These are phyloP conservation scores for Bruguiera gymnorhiza DNA, from an alignment of 345 rosid species.

Conservation along the genomic window DNA sequence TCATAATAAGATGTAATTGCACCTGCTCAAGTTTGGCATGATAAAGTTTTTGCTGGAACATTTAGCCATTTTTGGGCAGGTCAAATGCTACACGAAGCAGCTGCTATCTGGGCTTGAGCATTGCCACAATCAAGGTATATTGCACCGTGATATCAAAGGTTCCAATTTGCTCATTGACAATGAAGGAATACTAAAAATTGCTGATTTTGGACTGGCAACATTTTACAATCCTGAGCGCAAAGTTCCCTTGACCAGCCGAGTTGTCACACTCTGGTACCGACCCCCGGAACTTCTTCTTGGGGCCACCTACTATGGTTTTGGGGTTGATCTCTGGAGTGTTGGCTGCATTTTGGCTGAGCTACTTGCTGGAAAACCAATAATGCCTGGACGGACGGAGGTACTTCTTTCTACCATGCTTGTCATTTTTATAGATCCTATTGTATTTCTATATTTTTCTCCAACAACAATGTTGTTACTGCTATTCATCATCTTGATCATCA, in stretches of 20 bases:
- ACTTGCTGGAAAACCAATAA: constrained; percentile 81
- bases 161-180: constrained; percentile 81
- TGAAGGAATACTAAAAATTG: constrained; percentile 75
- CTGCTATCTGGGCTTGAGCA: constrained; percentile 84
- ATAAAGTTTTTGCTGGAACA: no score
- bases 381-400: constrained; percentile 98
- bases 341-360: constrained; percentile 95
- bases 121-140: constrained; percentile 73
- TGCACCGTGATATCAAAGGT: constrained; percentile 91
- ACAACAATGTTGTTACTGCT: not conserved
- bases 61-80: constrained; percentile 28
- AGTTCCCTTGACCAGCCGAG: constrained; percentile 83
- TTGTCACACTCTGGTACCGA: constrained; percentile 93
- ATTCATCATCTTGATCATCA: no score
- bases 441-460: constrained; percentile 7
- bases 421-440: not conserved
- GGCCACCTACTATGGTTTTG: constrained; percentile 60
- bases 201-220: constrained; percentile 89
- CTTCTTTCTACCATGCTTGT: not conserved
- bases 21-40: no score
- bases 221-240: constrained; percentile 56
- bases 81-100: constrained; percentile 85
- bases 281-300: constrained; percentile 97
- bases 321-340: constrained; percentile 94
- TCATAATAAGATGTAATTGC: no score